Evolutionary conservation across 179 eudicot genomes (phyloP), one percentile per base, ranked within the genome.

Genomic region (Drosera spatulata): DNA sequence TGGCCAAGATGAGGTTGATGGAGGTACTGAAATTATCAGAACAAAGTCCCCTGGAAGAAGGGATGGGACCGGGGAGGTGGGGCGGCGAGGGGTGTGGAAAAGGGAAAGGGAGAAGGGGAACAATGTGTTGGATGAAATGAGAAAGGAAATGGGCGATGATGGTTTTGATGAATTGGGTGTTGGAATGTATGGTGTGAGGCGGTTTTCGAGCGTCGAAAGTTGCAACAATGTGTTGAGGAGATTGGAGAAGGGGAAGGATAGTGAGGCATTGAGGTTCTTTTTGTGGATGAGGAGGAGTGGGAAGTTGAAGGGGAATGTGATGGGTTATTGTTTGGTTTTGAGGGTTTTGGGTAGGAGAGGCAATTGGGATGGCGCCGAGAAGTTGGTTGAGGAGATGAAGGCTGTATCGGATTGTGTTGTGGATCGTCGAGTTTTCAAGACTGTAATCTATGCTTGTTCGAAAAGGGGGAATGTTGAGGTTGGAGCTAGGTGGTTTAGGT

Each of bases 241-340:
- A 15, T 75, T 86, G 40, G 93, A 93, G 73, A 80, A 65, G 61
- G 60, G 65, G 61, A 67, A 61, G 43, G 91, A 79, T 69, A 59
- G 45, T 7, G 77, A 82, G 71, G 84, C 84, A 14, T 33, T 83
- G 74, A 73, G 52, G 12, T 80, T 88, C 60, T 85, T 85, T 41
- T 74, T 75, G 64, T 89, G 96, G 96, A 88, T 93, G 99, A 84
- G 82, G 46, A 70, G 59, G 6, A 82, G 76, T 45, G 91, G 88
- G 62, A 88, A 83, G 75, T 75, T 91, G 71, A 75, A 66, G 62
- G 69, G 76, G 62, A 91, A 88, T 75, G 63, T 68, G 64, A 69
- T 56, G 58, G 98, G 89, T 39, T 86, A 86, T 74, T 82, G 89
- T 67, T 69, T 79, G 61, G 80, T 71, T 15, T 67, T 93, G 10